These are phyloP conservation scores for Fomitopsis serialis DNA, from an alignment of 768 basidiomycete species.

Conservation along the genomic window DNA sequence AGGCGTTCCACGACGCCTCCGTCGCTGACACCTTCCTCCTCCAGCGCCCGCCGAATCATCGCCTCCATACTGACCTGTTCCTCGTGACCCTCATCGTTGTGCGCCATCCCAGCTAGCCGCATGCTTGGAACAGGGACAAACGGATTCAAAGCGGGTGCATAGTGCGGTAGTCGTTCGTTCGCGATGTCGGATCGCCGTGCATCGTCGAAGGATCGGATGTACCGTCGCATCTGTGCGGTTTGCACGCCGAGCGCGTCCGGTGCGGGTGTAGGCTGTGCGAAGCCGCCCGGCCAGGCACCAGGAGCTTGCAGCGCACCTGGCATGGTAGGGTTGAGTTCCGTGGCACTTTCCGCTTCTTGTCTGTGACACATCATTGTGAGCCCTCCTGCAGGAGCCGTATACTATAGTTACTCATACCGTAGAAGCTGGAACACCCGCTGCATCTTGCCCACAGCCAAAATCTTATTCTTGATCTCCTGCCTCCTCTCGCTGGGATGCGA, in stretches of 20 bases:
- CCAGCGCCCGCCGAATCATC: constrained; percentile 55
- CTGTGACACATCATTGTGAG: too few species aligned
- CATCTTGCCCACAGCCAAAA: constrained; percentile 88
- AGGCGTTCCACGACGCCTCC: constrained; percentile 52
- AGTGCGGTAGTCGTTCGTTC: constrained; percentile 71
- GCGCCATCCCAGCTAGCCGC: constrained; percentile 29
- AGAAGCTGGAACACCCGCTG: constrained; percentile 85
- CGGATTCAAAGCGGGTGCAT: constrained; percentile 29
- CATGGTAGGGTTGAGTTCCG: constrained; percentile 47
- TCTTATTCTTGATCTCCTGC: constrained; percentile 89
- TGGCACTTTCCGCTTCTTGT: constrained; percentile 75
- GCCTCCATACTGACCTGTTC: constrained; percentile 51
- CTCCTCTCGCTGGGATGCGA: constrained; percentile 45
- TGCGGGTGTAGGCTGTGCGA: constrained; percentile 13
- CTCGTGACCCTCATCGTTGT: constrained; percentile 25
- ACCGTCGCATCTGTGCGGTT: constrained; percentile 49
- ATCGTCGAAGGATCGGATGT: constrained; percentile 70
- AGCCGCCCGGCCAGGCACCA: constrained; percentile 22
- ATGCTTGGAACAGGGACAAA: constrained; percentile 63
- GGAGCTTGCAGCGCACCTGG: constrained; percentile 25
- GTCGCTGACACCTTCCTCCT: constrained; percentile 43
- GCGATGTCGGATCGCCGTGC: constrained; percentile 72
- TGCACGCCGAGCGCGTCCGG: constrained; percentile 60
- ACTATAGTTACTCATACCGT: too few species aligned
- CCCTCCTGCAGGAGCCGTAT: too few species aligned